phyloP scores from a whole-genome alignment of 2,329 filamentous ascomycete species.

The Mycosphaerella arachidis region DNA sequence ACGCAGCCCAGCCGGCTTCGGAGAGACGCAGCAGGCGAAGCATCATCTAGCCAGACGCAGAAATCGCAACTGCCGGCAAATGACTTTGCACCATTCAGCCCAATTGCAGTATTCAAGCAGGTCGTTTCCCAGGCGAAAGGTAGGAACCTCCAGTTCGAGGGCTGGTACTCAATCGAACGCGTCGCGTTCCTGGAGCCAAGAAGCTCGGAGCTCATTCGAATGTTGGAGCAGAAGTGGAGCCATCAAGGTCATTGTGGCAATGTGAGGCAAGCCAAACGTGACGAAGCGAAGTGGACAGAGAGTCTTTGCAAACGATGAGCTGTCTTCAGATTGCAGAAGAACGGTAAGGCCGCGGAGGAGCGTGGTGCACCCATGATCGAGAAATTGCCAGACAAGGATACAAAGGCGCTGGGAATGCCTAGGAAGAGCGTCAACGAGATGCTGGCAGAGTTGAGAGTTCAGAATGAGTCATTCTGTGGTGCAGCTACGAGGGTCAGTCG shows the following conservation, averaged over 20 bases:
- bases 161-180: constrained; percentile 23
- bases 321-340: constrained; percentile 8
- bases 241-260: constrained; percentile 16
- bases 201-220: constrained; percentile 22
- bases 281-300: constrained; percentile 21
- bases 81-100: not conserved
- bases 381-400: constrained; percentile 7
- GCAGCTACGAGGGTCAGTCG: not conserved
- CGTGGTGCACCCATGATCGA: constrained; percentile 20
- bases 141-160: constrained; percentile 22
- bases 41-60: not conserved
- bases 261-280: constrained; percentile 13
- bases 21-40: not conserved
- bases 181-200: constrained; percentile 24
- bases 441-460: constrained; percentile 23
- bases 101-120: constrained; percentile 29
- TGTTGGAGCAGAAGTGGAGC: constrained; percentile 32
- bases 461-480: not conserved
- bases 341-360: not conserved
- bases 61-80: not conserved
- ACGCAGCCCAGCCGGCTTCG: not conserved
- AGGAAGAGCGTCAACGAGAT: constrained; percentile 30
- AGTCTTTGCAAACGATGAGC: constrained; percentile 25
- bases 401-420: not conserved
- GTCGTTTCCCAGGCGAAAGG: not conserved